phyloP scores from a whole-genome alignment of 169 alveolate genomes.

The Cryptosporidium xiaoi region DNA sequence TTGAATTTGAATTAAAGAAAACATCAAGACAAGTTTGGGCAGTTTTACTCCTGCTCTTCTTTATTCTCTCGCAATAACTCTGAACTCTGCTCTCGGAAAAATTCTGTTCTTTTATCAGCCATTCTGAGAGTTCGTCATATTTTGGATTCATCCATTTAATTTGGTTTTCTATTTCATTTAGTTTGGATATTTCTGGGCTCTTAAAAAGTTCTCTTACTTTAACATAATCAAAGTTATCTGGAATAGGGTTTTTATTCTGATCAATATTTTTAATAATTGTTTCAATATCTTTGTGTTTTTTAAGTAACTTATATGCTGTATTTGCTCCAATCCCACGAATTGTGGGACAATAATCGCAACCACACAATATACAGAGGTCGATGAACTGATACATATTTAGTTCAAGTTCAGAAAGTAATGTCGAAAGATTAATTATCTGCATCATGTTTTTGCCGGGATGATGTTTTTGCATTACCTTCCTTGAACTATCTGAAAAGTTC shows the following conservation, averaged over 20 bases:
- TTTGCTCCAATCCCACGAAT: slow-evolving; percentile 95
- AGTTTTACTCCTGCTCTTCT: slow-evolving; percentile 46
- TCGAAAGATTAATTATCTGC: slow-evolving; percentile 80
- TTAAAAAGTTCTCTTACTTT: slow-evolving; percentile 84
- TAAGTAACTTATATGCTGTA: slow-evolving; percentile 93
- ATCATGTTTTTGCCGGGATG: slow-evolving; percentile 77
- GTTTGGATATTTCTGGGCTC: slow-evolving; percentile 79
- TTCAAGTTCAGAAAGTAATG: slow-evolving; percentile 83
- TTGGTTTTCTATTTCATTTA: slow-evolving; percentile 71
- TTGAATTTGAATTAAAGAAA: slow-evolving; percentile 10
- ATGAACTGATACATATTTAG: slow-evolving; percentile 92
- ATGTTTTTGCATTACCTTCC: slow-evolving; percentile 70
- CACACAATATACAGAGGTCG: slow-evolving; percentile 97
- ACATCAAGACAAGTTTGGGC: slow-evolving; percentile 64
- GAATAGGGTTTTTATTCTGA: slow-evolving; percentile 77
- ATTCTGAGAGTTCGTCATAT: slow-evolving; percentile 83
- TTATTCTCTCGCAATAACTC: slow-evolving; percentile 53
- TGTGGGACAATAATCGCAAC: slow-evolving; percentile 97
- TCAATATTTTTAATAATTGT: slow-evolving; percentile 84
- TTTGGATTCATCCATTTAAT: slow-evolving; percentile 82
- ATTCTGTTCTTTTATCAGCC: slow-evolving; percentile 84
- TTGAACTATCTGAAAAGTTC: slow-evolving; percentile 66
- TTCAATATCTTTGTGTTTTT: slow-evolving; percentile 90
- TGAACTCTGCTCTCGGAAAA: slow-evolving; percentile 83
- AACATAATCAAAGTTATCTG: slow-evolving; percentile 76